Conservation (phyloP, 2,329 filamentous ascomycete genomes). For the Trichocomaceae sp. region DNA sequence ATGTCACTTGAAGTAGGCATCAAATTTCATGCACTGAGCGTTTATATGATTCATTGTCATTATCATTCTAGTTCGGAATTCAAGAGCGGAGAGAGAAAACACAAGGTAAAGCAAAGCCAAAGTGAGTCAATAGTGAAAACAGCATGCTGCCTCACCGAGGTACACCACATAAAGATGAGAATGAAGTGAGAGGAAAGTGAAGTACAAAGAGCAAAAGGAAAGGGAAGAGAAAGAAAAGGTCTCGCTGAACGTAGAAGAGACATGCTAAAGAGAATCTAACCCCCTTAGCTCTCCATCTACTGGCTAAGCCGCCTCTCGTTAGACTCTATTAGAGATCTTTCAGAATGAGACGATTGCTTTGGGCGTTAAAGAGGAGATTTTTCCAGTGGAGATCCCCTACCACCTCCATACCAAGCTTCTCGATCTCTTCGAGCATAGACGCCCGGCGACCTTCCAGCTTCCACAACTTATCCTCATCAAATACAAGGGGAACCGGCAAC, state of each 20-base stretch:
- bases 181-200: not conserved
- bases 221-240: not conserved
- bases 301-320: not conserved
- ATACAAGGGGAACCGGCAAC: not conserved
- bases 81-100: not conserved
- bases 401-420: not conserved
- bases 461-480: not conserved
- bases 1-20: slow-evolving; percentile 7
- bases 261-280: no score
- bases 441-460: not conserved
- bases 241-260: not conserved
- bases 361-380: not conserved
- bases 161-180: not conserved
- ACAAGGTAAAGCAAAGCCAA: not conserved
- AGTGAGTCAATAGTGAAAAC: not conserved
- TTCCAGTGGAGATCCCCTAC: not conserved
- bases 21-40: slow-evolving; percentile 18
- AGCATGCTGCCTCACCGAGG: no score
- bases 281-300: not conserved
- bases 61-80: not conserved
- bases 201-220: not conserved
- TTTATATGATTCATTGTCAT: not conserved
- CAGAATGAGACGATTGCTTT: not conserved
- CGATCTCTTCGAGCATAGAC: not conserved
- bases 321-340: not conserved